These are phyloP conservation scores for Aegilops umbellulata DNA, from an alignment of 176 grass and related monocot species.

Conservation along the genomic window DNA sequence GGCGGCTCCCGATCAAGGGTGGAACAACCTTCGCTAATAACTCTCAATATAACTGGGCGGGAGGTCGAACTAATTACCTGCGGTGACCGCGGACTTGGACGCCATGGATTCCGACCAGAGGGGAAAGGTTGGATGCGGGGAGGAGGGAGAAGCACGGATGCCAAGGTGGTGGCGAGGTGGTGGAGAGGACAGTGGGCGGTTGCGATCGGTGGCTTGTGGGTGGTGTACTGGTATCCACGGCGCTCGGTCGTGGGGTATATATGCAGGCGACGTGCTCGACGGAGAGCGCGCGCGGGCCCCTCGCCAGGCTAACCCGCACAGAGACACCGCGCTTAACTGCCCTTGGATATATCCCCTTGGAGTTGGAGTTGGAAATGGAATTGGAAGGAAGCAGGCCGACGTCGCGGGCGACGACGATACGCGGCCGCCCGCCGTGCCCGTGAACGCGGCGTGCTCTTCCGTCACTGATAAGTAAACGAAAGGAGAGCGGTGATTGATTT, in stretches of 20 bases:
- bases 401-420: too few species aligned
- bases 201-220: not conserved
- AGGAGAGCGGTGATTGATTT: too few species aligned
- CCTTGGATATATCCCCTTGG: too few species aligned
- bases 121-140: not conserved
- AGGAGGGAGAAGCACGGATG: not conserved
- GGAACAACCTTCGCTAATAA: not conserved
- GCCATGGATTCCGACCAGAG: slow-evolving; percentile 10
- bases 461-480: not conserved
- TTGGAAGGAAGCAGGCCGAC: not conserved
- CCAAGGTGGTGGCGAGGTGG: not conserved
- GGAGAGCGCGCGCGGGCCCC: not conserved
- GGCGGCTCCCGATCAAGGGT: not conserved
- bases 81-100: not conserved
- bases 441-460: not conserved
- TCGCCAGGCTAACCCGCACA: not conserved
- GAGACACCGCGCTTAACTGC: too few species aligned
- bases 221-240: not conserved
- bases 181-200: not conserved
- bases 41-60: not conserved
- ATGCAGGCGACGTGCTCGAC: not conserved
- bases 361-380: too few species aligned
- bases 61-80: not conserved
- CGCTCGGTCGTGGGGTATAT: not conserved
- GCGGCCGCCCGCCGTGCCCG: too few species aligned